phyloP scores from a whole-genome alignment of 2,329 filamentous ascomycete species.

The Stagonosporopsis chrysanthemi region DNA sequence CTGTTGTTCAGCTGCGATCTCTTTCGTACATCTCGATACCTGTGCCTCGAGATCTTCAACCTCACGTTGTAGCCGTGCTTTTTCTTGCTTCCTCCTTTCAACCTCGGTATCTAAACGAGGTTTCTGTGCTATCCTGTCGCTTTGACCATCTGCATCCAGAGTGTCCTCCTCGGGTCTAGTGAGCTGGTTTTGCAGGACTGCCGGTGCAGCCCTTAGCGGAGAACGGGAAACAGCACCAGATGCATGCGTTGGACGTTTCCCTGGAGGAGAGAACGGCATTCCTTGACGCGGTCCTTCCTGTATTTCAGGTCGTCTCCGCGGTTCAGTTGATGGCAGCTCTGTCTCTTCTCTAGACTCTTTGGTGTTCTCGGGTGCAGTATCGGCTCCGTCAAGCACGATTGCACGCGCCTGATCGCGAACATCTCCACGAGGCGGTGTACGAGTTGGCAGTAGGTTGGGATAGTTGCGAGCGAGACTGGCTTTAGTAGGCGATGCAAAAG shows the following conservation, averaged over 20 bases:
- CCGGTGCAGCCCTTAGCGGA: conserved; percentile 24
- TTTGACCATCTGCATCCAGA: conserved; percentile 5
- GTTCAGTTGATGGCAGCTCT: conserved; percentile 34
- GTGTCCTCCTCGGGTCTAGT: conserved; percentile 22
- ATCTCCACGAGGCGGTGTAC: conserved; percentile 7
- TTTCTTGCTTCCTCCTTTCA: conserved; percentile 43
- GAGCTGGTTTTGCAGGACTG: conserved; percentile 23
- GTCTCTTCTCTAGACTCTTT: conserved; percentile 23
- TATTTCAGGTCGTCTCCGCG: conserved; percentile 21
- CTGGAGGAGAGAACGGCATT: conserved; percentile 42
- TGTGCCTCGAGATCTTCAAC: conserved; percentile 43
- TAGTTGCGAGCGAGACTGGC: conserved; percentile 51
- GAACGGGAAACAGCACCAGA: conserved; percentile 26
- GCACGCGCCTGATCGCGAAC: conserved; percentile 5
- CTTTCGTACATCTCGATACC: conserved; percentile 37
- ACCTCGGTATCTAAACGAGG: conserved; percentile 32
- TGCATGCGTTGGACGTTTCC: conserved; percentile 36
- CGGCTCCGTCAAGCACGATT: conserved; percentile 5
- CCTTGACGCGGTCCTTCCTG: conserved; percentile 34
- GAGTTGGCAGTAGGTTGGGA: conserved; percentile 39
- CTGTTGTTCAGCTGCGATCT: conserved; percentile 39
- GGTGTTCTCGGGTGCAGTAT: neutral
- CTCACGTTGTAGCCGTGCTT: conserved; percentile 37
- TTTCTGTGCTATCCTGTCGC: conserved; percentile 7
- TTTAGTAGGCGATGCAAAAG: conserved; percentile 51